Percentiles rank a stretch among this genome's conserved stretches.
Conservation (phyloP, 495 filamentous ascomycete genomes). For the Xylaria scruposa region DNA sequence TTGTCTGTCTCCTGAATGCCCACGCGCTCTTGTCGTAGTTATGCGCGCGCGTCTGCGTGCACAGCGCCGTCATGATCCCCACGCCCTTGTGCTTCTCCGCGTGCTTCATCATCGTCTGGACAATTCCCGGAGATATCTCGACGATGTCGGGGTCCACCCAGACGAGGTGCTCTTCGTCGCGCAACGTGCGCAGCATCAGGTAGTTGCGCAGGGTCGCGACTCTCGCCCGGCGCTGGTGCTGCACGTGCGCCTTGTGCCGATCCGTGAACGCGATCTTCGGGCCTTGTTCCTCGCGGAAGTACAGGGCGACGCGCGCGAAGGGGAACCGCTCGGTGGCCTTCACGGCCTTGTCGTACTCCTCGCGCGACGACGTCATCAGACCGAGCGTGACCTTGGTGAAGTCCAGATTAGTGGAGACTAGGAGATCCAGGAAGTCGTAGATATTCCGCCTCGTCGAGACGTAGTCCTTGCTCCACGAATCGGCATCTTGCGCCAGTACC, state of each 20-base stretch:
- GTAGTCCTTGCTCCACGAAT: slow-evolving; percentile 35
- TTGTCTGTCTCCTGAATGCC: slow-evolving; percentile 13
- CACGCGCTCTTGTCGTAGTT: slow-evolving; percentile 39
- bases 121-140: slow-evolving; percentile 28
- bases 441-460: slow-evolving; percentile 33
- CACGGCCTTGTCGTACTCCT: slow-evolving; percentile 31
- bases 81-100: slow-evolving; percentile 26
- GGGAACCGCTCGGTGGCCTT: slow-evolving; percentile 27
- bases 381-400: slow-evolving; percentile 30
- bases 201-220: slow-evolving; percentile 35
- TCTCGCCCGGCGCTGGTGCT: slow-evolving; percentile 22
- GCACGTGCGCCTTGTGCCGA: slow-evolving; percentile 30
- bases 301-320: slow-evolving; percentile 34
- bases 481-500: slow-evolving; percentile 27
- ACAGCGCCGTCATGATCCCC: slow-evolving; percentile 35
- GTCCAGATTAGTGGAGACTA: slow-evolving; percentile 32
- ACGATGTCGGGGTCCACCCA: slow-evolving; percentile 37
- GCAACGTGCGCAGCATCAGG: slow-evolving; percentile 33
- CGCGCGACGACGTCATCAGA: slow-evolving; percentile 33
- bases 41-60: slow-evolving; percentile 30
- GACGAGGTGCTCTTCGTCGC: slow-evolving; percentile 33
- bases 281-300: slow-evolving; percentile 31
- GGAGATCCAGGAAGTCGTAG: slow-evolving; percentile 35
- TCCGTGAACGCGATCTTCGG: slow-evolving; percentile 28
- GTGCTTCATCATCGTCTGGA: slow-evolving; percentile 34